Percentiles rank a stretch among this genome's conserved stretches.
Evolutionary conservation across 2,329 filamentous ascomycete species (phyloP).

Genomic region (Monosporascus sp.): DNA sequence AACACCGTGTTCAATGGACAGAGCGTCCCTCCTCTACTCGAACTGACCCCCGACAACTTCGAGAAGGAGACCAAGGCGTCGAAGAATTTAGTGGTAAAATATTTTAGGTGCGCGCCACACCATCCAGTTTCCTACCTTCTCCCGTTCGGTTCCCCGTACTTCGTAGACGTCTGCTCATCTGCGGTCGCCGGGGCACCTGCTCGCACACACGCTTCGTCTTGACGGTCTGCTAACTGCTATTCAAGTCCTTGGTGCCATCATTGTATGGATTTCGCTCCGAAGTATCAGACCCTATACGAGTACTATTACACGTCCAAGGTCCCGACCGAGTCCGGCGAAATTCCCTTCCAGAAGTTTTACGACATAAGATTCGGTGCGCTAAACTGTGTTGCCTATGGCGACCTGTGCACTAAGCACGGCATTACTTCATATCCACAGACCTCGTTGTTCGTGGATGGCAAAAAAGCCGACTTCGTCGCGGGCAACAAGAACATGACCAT

Average conservation of each 20-base stretch:
- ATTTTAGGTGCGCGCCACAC: slow-evolving; percentile 54
- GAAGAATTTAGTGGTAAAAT: slow-evolving; percentile 54
- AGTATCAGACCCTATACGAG: slow-evolving; percentile 89
- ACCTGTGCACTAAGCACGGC: slow-evolving; percentile 65
- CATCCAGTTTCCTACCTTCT: too few relatives aligned
- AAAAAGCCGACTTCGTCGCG: slow-evolving; percentile 55
- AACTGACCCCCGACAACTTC: slow-evolving; percentile 54
- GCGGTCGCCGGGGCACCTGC: slow-evolving; percentile 1
- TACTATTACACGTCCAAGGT: slow-evolving; percentile 87
- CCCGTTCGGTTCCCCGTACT: neutral
- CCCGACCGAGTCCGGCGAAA: slow-evolving; percentile 43
- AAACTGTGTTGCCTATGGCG: slow-evolving; percentile 79
- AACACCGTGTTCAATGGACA: slow-evolving; percentile 61
- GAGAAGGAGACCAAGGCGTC: slow-evolving; percentile 49
- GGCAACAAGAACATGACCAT: slow-evolving; percentile 63
- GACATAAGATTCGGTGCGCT: slow-evolving; percentile 82
- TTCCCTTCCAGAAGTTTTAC: slow-evolving; percentile 71
- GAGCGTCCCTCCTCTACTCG: slow-evolving; percentile 58
- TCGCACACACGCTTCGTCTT: neutral
- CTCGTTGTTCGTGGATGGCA: slow-evolving; percentile 73
- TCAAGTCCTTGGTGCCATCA: slow-evolving; percentile 60
- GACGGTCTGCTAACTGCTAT: slow-evolving; percentile 2
- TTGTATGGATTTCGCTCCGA: slow-evolving; percentile 74
- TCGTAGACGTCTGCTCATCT: slow-evolving; percentile 2
- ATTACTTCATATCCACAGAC: slow-evolving; percentile 73